Conservation (phyloP, 78 protist genomes). For the Pigoraptor vietnamica region DNA sequence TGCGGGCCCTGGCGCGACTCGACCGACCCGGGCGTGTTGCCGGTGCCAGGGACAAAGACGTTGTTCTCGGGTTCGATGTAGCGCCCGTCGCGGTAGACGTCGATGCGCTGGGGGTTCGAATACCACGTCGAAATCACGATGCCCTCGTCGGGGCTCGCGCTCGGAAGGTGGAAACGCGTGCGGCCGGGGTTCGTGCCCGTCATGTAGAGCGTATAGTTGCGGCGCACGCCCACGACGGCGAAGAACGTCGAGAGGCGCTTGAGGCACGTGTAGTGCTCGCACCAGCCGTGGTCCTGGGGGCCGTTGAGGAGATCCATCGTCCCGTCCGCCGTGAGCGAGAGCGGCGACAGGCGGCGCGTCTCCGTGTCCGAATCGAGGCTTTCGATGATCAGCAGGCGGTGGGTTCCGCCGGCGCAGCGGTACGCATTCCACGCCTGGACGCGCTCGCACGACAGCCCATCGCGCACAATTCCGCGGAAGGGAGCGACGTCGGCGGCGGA, state of each 20-base stretch:
- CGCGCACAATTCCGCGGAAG: background rate
- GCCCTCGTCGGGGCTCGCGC: background rate
- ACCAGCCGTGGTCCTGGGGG: background rate
- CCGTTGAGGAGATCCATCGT: background rate
- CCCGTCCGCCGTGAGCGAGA: background rate
- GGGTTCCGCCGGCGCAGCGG: background rate
- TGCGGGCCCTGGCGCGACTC: background rate
- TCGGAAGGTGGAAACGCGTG: background rate
- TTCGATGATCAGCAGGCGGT: background rate
- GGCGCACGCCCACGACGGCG: background rate
- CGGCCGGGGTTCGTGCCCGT: background rate
- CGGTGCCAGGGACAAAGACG: background rate
- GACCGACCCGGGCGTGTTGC: background rate
- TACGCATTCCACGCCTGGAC: background rate
- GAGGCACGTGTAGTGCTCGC: slow-evolving; percentile 1
- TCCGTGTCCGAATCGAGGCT: slow-evolving; percentile 2
- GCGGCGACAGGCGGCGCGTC: background rate
- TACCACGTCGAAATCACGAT: background rate
- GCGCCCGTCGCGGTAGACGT: background rate
- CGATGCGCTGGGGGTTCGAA: background rate
- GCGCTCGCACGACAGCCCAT: background rate
- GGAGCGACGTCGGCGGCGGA: no score
- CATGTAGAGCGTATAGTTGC: background rate
- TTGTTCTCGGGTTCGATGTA: background rate
- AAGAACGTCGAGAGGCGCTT: background rate